Percentiles rank a stretch among this genome's conserved stretches.
Conservation (phyloP, 2,329 filamentous ascomycete genomes). For the Lachnellula hyalina region DNA sequence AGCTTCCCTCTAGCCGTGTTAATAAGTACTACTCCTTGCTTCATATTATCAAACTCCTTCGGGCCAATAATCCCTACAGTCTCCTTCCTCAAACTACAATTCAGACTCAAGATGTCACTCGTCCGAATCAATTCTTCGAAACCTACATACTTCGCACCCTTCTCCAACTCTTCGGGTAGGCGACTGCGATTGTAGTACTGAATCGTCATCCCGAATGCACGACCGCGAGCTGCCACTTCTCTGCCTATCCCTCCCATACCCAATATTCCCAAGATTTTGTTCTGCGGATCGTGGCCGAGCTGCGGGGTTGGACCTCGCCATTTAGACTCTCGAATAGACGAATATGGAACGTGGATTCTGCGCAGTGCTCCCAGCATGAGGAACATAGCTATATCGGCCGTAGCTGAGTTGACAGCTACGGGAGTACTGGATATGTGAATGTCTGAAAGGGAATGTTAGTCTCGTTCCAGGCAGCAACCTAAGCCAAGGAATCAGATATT, state of each 20-base stretch:
- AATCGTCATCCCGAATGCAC: constrained; percentile 68
- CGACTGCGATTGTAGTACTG: constrained; percentile 67
- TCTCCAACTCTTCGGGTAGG: constrained; percentile 48
- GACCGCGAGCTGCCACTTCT: constrained; percentile 65
- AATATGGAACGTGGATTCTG: constrained; percentile 51
- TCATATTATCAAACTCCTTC: constrained; percentile 68
- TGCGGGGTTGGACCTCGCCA: constrained; percentile 52
- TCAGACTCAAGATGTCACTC: constrained; percentile 73
- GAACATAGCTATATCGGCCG: constrained; percentile 74
- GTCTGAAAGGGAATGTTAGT: constrained; percentile 30
- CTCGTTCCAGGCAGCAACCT: background rate
- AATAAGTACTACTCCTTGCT: constrained; percentile 68
- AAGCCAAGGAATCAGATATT: background rate
- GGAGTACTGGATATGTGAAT: constrained; percentile 74
- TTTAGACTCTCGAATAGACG: constrained; percentile 54
- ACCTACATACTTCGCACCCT: constrained; percentile 57
- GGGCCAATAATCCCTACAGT: constrained; percentile 68
- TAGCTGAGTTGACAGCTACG: constrained; percentile 70
- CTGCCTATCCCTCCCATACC: constrained; percentile 82
- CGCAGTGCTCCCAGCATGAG: constrained; percentile 73
- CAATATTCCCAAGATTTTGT: constrained; percentile 71
- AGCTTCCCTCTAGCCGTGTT: constrained; percentile 78
- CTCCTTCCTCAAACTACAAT: constrained; percentile 62
- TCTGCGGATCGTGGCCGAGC: constrained; percentile 62
- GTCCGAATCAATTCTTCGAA: constrained; percentile 65